A percentile compares a stretch with the other conserved stretches of the same genome.
phyloP scores from a whole-genome alignment of 495 filamentous ascomycete species.

The Evernia prunastri region DNA sequence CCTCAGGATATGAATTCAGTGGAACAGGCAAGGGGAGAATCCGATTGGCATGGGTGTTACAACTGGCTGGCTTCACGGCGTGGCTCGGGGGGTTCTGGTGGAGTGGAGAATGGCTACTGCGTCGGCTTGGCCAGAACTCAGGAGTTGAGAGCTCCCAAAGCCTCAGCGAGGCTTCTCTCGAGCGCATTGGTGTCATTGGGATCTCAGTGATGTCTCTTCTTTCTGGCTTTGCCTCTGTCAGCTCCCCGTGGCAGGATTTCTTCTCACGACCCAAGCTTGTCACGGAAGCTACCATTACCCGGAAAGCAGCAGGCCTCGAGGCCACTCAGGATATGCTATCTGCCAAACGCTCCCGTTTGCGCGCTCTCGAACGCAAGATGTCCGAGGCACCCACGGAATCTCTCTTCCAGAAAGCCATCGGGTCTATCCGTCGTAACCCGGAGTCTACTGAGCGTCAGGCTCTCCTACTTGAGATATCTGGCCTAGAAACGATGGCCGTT shows the following conservation, averaged over 20 bases:
- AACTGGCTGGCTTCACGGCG: constrained; percentile 47
- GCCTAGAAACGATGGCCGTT: constrained; percentile 66
- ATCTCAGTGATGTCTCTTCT: constrained; percentile 76
- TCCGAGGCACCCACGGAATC: constrained; percentile 38
- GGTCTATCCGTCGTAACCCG: constrained; percentile 52
- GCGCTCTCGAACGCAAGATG: constrained; percentile 57
- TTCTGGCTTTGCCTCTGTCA: constrained; percentile 75
- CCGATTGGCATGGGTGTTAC: constrained; percentile 50
- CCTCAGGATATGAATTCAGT: constrained; percentile 52
- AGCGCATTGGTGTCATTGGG: constrained; percentile 72
- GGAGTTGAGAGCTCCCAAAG: constrained; percentile 35
- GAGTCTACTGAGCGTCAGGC: constrained; percentile 58
- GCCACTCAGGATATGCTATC: constrained; percentile 69
- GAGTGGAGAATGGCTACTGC: constrained; percentile 58
- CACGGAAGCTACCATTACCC: constrained; percentile 61
- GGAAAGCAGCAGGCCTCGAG: constrained; percentile 66
- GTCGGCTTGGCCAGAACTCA: constrained; percentile 29
- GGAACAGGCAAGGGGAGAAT: constrained; percentile 41
- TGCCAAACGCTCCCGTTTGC: constrained; percentile 60
- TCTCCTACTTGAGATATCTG: constrained; percentile 68
- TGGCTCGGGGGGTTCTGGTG: constrained; percentile 73
- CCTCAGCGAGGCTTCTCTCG: constrained; percentile 65
- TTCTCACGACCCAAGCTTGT: constrained; percentile 52
- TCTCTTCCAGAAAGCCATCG: constrained; percentile 62
- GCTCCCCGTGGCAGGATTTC: constrained; percentile 74